These are phyloP conservation scores for Hygrocybe punicea DNA, from an alignment of 768 basidiomycete species.

Conservation along the genomic window DNA sequence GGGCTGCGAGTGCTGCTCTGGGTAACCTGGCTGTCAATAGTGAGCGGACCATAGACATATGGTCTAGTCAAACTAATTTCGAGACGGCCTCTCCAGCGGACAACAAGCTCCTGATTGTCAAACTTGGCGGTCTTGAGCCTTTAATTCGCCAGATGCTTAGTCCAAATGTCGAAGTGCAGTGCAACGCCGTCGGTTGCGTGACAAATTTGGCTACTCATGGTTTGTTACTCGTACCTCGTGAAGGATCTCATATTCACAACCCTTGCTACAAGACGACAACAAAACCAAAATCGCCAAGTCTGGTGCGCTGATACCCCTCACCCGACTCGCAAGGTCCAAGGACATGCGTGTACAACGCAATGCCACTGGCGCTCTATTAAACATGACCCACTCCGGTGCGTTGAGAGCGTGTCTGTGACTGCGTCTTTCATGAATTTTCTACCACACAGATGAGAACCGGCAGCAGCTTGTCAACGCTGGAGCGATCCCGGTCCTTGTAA, in stretches of 20 bases:
- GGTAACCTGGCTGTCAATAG: slow-evolving; percentile 98
- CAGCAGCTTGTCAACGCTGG: slow-evolving; percentile 98
- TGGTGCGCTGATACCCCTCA: slow-evolving; percentile 95
- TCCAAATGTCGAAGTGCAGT: slow-evolving; percentile 98
- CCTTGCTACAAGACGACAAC: slow-evolving; percentile 75
- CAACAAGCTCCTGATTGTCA: slow-evolving; percentile 98
- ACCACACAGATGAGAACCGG: slow-evolving; percentile 81
- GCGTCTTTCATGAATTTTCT: not conserved
- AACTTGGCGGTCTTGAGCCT: slow-evolving; percentile 94
- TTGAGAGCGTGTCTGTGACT: slow-evolving; percentile 8
- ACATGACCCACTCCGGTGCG: slow-evolving; percentile 98
- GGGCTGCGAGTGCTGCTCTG: slow-evolving; percentile 94
- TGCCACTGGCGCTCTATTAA: slow-evolving; percentile 94
- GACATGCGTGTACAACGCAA: slow-evolving; percentile 99
- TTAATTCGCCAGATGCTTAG: slow-evolving; percentile 98
- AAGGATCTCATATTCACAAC: slow-evolving; percentile 1
- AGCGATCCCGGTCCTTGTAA: slow-evolving; percentile 95
- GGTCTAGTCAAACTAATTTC: slow-evolving; percentile 4
- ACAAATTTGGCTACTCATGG: slow-evolving; percentile 98
- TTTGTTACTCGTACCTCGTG: slow-evolving; percentile 34
- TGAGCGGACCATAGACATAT: slow-evolving; percentile 42
- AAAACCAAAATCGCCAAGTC: slow-evolving; percentile 99
- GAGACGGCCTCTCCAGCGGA: slow-evolving; percentile 68
- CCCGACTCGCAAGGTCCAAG: slow-evolving; percentile 92
- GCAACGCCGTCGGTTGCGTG: slow-evolving; percentile 98